Conservation (phyloP, 1,284 basidiomycete genomes). For the Rugiboletus extremiorientalis region DNA sequence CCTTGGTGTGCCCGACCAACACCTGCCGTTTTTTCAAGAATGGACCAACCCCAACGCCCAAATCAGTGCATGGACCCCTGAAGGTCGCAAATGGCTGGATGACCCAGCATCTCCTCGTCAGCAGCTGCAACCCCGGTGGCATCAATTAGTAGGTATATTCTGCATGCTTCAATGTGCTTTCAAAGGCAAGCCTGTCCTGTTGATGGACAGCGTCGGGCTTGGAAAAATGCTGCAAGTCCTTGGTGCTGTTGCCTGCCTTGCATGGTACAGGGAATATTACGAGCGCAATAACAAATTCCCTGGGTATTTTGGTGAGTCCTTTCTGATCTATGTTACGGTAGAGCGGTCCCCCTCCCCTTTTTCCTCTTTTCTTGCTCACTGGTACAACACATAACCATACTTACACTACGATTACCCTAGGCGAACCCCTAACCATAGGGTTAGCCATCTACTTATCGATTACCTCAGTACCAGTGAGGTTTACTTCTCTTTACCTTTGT, state of each 20-base stretch:
- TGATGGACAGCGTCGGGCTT: constrained; percentile 7
- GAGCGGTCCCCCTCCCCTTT: too few relatives aligned
- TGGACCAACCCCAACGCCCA: not conserved
- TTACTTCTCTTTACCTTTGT: too few relatives aligned
- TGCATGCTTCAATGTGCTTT: not conserved
- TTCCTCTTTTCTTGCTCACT: too few relatives aligned
- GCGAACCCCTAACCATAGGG: too few relatives aligned
- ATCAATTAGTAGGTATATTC: constrained; percentile 6
- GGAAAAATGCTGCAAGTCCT: too few relatives aligned
- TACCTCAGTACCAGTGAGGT: too few relatives aligned
- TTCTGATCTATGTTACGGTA: not conserved
- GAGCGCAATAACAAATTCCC: not conserved
- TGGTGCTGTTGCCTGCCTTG: too few relatives aligned
- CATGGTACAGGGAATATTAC: not conserved
- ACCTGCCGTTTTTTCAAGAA: not conserved
- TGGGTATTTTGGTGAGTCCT: not conserved
- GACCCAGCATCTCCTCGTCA: not conserved
- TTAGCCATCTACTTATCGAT: too few relatives aligned
- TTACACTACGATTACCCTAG: too few relatives aligned
- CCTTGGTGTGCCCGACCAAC: not conserved
- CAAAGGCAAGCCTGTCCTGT: not conserved
- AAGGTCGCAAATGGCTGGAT: not conserved
- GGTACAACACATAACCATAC: too few relatives aligned
- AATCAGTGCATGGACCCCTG: not conserved
- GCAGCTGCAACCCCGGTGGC: not conserved